Conservation (phyloP, 169 alveolate genomes). For the Plasmodium coatneyi region DNA sequence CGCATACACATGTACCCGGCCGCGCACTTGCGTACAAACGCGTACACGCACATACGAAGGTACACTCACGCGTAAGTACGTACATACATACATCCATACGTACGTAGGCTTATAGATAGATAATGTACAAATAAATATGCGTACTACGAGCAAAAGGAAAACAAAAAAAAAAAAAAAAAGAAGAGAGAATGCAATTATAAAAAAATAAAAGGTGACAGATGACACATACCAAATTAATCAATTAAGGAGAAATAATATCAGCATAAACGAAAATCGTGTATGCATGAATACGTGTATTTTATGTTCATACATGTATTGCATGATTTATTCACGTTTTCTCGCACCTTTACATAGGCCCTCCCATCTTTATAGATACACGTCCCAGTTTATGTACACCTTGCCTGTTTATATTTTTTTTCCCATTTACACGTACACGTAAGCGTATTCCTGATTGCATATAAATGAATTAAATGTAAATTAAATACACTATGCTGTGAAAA, state of each 20-base stretch:
- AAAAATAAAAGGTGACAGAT: background rate
- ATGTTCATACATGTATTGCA: background rate
- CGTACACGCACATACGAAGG: background rate
- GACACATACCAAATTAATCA: conserved; percentile 11
- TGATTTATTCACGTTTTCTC: background rate
- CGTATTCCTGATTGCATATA: conserved; percentile 1
- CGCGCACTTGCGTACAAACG: background rate
- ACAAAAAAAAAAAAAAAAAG: conserved; percentile 29
- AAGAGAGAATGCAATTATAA: background rate
- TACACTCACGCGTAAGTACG: background rate
- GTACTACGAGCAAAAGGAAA: conserved; percentile 7
- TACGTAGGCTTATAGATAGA: background rate
- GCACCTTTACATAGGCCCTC: background rate
- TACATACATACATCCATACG: background rate
- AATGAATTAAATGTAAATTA: conserved; percentile 6
- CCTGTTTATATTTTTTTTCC: background rate
- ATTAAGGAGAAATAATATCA: background rate
- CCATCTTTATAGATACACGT: background rate
- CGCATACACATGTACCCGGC: background rate
- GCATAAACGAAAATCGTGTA: background rate
- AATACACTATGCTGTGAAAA: background rate
- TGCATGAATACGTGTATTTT: conserved; percentile 8
- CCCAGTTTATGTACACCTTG: background rate
- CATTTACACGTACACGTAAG: background rate
- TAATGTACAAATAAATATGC: conserved; percentile 2